Conservation (phyloP, 2,329 filamentous ascomycete genomes). For the Colletotrichum sp. region DNA sequence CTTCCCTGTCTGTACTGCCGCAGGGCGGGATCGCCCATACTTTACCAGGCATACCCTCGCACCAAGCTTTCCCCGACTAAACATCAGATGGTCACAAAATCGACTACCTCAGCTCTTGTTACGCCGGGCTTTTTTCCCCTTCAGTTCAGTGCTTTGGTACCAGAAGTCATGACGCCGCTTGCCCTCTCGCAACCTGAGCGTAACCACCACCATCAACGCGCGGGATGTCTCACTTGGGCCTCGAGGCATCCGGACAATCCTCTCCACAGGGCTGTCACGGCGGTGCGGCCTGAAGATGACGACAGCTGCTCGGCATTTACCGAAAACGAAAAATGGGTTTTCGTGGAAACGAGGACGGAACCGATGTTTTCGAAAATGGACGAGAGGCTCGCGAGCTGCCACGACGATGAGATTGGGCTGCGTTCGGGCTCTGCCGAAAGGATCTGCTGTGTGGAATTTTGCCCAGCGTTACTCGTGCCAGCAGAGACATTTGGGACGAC, state of each 20-base stretch:
- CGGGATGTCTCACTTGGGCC: not conserved
- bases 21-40: not conserved
- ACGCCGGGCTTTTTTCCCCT: not conserved
- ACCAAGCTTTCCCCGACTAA: not conserved
- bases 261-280: not conserved
- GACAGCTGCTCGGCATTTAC: not conserved
- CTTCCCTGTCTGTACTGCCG: not conserved
- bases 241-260: not conserved
- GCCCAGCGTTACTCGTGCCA: not conserved
- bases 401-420: not conserved
- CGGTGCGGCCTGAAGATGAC: not conserved
- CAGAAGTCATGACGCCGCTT: not conserved
- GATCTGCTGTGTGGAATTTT: not conserved
- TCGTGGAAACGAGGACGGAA: not conserved
- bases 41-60: not conserved
- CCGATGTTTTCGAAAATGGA: not conserved
- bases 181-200: not conserved
- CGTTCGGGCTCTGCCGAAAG: not conserved
- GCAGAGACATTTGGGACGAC: not conserved
- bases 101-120: not conserved
- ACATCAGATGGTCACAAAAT: not conserved
- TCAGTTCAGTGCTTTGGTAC: not conserved
- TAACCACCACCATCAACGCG: not conserved
- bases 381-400: not conserved
- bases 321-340: not conserved